Conservation (phyloP, 2,329 filamentous ascomycete genomes). For the Colletotrichum sidae region DNA sequence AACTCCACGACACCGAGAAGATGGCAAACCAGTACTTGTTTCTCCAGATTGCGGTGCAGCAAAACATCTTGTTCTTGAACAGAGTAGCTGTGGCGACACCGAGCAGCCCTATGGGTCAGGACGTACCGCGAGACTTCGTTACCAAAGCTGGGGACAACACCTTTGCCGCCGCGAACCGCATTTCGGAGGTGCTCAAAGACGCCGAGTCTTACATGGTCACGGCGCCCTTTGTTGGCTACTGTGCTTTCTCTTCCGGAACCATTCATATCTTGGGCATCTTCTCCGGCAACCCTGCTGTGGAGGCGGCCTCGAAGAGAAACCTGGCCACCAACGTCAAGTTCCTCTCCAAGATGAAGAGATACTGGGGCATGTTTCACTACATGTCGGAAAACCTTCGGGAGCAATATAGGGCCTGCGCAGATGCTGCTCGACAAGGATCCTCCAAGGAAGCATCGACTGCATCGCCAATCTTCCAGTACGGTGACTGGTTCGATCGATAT, state of each 20-base stretch:
- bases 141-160: slow-evolving; percentile 80
- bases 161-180: slow-evolving; percentile 85
- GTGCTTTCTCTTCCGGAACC: slow-evolving; percentile 90
- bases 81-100: slow-evolving; percentile 84
- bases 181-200: slow-evolving; percentile 86
- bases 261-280: slow-evolving; percentile 96
- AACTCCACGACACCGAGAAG: slow-evolving; percentile 84
- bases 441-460: slow-evolving; percentile 59
- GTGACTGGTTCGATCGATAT: slow-evolving; percentile 97
- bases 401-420: slow-evolving; percentile 85
- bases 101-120: slow-evolving; percentile 71
- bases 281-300: slow-evolving; percentile 81
- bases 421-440: slow-evolving; percentile 79
- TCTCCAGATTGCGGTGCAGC: slow-evolving; percentile 88
- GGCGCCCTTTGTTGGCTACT: slow-evolving; percentile 94
- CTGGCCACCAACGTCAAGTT: slow-evolving; percentile 90
- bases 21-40: slow-evolving; percentile 94
- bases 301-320: slow-evolving; percentile 84
- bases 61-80: slow-evolving; percentile 90
- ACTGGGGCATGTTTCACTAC: slow-evolving; percentile 99
- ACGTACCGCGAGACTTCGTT: slow-evolving; percentile 83
- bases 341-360: slow-evolving; percentile 93
- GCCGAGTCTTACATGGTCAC: slow-evolving; percentile 83
- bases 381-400: slow-evolving; percentile 94
- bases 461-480: slow-evolving; percentile 87